Percentiles rank a stretch among this genome's conserved stretches.
These are phyloP conservation scores for Mortierella sp. DNA, from an alignment of 371 early-diverging fungal species.

Conservation along the genomic window DNA sequence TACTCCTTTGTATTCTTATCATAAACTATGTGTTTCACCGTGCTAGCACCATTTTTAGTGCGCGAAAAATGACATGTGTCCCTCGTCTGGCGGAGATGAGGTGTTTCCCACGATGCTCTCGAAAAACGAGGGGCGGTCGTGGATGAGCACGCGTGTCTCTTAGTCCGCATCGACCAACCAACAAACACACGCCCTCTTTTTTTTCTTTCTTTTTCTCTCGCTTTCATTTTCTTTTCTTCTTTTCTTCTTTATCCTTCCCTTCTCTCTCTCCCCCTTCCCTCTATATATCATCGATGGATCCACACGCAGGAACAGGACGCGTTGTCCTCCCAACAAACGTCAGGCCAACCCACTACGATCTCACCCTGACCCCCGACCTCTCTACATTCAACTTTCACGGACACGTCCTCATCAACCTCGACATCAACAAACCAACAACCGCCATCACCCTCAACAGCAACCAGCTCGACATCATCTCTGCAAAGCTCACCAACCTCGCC, in stretches of 20 bases:
- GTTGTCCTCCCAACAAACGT: slow-evolving; percentile 80
- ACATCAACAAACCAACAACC: slow-evolving; percentile 73
- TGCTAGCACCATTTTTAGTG: background rate
- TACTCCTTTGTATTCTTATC: background rate
- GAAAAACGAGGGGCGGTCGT: slow-evolving; percentile 1
- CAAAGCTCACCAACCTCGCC: slow-evolving; percentile 61
- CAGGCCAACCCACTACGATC: slow-evolving; percentile 80
- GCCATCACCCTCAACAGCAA: slow-evolving; percentile 74
- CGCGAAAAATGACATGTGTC: background rate
- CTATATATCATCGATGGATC: slow-evolving; percentile 29
- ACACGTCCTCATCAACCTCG: slow-evolving; percentile 69
- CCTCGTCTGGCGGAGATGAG: background rate
- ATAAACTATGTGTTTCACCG: no score
- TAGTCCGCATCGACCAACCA: background rate
- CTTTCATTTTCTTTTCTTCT: background rate
- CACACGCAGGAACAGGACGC: slow-evolving; percentile 56
- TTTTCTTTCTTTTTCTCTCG: slow-evolving; percentile 3
- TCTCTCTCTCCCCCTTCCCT: background rate
- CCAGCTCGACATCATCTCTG: slow-evolving; percentile 67
- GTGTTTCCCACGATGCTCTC: slow-evolving; percentile 13
- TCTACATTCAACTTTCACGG: slow-evolving; percentile 77
- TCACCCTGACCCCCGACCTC: slow-evolving; percentile 77
- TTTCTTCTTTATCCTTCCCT: background rate
- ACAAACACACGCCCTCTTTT: background rate
- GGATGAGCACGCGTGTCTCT: slow-evolving; percentile 4